Base-by-base conservation (phyloP, 176 grass and related monocot species). In the Secale cereale region DNA sequence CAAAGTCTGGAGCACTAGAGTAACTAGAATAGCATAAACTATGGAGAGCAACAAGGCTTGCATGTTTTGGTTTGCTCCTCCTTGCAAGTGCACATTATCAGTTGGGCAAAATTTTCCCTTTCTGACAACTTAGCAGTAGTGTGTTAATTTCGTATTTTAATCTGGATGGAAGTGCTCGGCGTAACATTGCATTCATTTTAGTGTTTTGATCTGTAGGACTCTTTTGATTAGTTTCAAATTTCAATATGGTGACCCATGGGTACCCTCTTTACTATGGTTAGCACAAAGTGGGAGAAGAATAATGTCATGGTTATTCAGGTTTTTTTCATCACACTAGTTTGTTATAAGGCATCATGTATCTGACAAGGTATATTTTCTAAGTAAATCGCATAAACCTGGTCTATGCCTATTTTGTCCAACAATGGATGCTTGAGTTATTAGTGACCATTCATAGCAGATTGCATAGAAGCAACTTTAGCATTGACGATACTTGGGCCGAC, bases 351-450 rank as follows among this genome's bases (percentile, higher is more conserved):
- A 17, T 50, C 46, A 50, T 50, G 46, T 6, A 50, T 40, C 32
- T 25, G 17, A 29, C 30, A 52, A 11, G 15, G 5, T 65, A 67
- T 67, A 23, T 67, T 52, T 67, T 22, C 40, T 3, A 14, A 63
- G 46, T 46, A 20, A 59, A 70, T 40, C 43, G 43, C 35, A 35
- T 32, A 36, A 80, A 80, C 14, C 36, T 86, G 39, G 19, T 19
- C 12, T 59, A 64, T 71, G 56, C 39, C 14, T 32, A 63, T 37
- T 80, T 80, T 73, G 13, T 40, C 59, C 20, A 26, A 46, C 59
- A n/a, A 10, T 86, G 37, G 11, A 70, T 71, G 40, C 15, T 40
- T 85, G 75, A 36, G 11, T 59, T 78, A 67, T 78, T 43, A 27
- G 48, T 41, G 37, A 59, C 6, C 27, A 78, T 17, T 59, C 40